phyloP scores from a whole-genome alignment of 805 yeast genomes.

The Cyberlindnera xylosilytica region DNA sequence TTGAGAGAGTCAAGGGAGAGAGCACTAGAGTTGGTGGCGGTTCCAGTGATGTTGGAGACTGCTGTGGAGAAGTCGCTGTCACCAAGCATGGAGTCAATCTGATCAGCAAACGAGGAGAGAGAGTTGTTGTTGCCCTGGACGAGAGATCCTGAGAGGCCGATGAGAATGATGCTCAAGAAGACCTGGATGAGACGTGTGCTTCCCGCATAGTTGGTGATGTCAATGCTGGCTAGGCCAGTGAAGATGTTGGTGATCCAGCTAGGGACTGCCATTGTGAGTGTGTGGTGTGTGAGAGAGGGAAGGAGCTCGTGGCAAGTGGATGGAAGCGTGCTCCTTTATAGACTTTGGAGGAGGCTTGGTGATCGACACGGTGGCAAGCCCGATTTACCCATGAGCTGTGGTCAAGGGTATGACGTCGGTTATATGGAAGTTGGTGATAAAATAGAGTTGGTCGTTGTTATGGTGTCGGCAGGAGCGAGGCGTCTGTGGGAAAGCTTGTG shows the following conservation, averaged over 20 bases:
- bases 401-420: too few species aligned
- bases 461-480: too few species aligned
- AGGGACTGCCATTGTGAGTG: constrained; percentile 5
- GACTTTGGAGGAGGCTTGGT: too few species aligned
- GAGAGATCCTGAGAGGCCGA: constrained; percentile 8
- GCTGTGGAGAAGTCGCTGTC: not conserved
- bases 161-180: constrained; percentile 1
- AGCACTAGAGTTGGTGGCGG: not conserved
- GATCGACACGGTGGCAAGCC: too few species aligned
- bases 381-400: too few species aligned
- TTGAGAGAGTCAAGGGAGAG: constrained; percentile 1
- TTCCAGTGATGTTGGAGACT: constrained; percentile 2
- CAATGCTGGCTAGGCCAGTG: constrained; percentile 9
- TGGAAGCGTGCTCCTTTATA: too few species aligned
- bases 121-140: constrained; percentile 2
- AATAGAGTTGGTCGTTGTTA: too few species aligned
- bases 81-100: constrained; percentile 2
- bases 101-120: not conserved
- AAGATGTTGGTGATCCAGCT: constrained; percentile 8
- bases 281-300: too few species aligned
- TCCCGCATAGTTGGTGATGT: constrained; percentile 10
- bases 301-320: too few species aligned
- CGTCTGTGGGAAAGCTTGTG: too few species aligned
- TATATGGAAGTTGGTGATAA: too few species aligned
- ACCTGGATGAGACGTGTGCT: constrained; percentile 8